A percentile compares a stretch with the other conserved stretches of the same genome.
Evolutionary conservation across 2,329 filamentous ascomycete species (phyloP).

Genomic region (Teratosphaeria pseudoeucalypti): DNA sequence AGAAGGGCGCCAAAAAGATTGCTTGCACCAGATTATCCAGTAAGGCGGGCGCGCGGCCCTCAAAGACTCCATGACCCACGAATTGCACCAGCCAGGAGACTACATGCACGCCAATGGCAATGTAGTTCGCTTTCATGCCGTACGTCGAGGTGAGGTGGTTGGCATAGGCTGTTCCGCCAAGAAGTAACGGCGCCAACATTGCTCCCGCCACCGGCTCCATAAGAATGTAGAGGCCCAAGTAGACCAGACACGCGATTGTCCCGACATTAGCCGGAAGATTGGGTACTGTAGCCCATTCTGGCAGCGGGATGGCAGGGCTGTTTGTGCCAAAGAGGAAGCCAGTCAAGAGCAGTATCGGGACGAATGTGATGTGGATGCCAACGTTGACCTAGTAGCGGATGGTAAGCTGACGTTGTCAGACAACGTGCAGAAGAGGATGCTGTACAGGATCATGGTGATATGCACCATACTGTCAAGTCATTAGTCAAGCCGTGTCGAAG

Average conservation of each 20-base stretch:
- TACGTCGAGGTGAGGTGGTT: constrained; percentile 64
- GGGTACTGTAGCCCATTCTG: constrained; percentile 43
- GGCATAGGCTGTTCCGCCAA: constrained; percentile 61
- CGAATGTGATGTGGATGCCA: constrained; percentile 68
- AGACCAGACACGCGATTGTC: constrained; percentile 49
- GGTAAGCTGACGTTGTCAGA: constrained; percentile 9
- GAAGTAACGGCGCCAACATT: constrained; percentile 62
- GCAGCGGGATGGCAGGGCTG: constrained; percentile 43
- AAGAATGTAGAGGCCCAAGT: constrained; percentile 73
- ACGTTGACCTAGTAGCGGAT: constrained; percentile 52
- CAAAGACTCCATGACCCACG: constrained; percentile 79
- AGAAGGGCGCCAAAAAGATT: constrained; percentile 84
- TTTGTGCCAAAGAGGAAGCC: constrained; percentile 59
- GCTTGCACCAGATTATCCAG: constrained; percentile 89
- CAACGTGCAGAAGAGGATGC: neutral
- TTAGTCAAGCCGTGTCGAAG: constrained; percentile 4
- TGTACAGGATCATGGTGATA: constrained; percentile 65
- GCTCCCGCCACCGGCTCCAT: constrained; percentile 89
- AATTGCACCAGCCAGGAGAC: constrained; percentile 83
- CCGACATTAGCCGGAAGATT: constrained; percentile 51
- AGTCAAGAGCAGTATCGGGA: constrained; percentile 64
- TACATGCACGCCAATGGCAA: constrained; percentile 59
- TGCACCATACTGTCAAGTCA: constrained; percentile 58
- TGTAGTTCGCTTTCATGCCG: constrained; percentile 50
- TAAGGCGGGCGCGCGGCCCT: constrained; percentile 77